These are phyloP conservation scores for Nigrospora oryzae DNA, from an alignment of 2,329 filamentous ascomycete genomes.

Conservation along the genomic window DNA sequence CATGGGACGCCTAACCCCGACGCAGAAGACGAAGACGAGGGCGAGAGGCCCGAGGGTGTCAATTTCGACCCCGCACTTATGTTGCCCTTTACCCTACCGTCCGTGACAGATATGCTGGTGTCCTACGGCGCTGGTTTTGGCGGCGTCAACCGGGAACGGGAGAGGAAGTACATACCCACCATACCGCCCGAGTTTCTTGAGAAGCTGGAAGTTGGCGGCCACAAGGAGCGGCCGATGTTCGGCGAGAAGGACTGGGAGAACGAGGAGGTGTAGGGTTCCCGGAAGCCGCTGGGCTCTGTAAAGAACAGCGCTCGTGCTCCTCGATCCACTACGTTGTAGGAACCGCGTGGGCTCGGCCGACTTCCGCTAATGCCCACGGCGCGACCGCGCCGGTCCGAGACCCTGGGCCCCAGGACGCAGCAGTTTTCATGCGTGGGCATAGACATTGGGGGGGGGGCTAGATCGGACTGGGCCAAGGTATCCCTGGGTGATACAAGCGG, in stretches of 20 bases:
- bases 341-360: too few relatives aligned
- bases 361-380: too few relatives aligned
- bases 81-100: slow-evolving; percentile 90
- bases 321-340: too few relatives aligned
- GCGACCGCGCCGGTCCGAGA: too few relatives aligned
- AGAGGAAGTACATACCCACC: slow-evolving; percentile 91
- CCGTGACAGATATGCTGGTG: slow-evolving; percentile 94
- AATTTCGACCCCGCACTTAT: slow-evolving; percentile 85
- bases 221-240: slow-evolving; percentile 46
- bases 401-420: too few relatives aligned
- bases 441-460: too few relatives aligned
- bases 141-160: slow-evolving; percentile 81
- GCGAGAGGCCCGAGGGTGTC: slow-evolving; percentile 64
- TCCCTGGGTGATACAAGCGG: too few relatives aligned
- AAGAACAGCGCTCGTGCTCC: too few relatives aligned
- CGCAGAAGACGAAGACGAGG: slow-evolving; percentile 56
- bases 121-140: slow-evolving; percentile 93
- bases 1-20: slow-evolving; percentile 31
- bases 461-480: too few relatives aligned
- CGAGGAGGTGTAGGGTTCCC: slow-evolving; percentile 40
- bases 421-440: too few relatives aligned
- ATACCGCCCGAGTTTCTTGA: slow-evolving; percentile 89
- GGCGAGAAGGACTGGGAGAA: slow-evolving; percentile 60
- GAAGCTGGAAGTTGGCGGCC: slow-evolving; percentile 63
- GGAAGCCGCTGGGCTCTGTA: too few relatives aligned